Evolutionary conservation across 2,329 filamentous ascomycete species (phyloP).

Genomic region (Mariannaea sp.): DNA sequence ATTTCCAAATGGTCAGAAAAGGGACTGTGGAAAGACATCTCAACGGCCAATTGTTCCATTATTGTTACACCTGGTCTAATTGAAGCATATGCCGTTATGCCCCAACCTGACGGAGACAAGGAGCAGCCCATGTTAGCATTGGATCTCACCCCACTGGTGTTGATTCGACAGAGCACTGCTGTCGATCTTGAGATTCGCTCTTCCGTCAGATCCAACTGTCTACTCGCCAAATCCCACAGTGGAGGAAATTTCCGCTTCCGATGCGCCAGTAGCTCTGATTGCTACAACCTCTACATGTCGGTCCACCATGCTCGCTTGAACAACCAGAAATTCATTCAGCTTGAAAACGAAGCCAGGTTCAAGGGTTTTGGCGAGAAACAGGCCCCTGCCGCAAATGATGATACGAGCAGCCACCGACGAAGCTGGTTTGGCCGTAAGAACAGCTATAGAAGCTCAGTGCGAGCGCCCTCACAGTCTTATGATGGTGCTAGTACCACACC

Average conservation of each 20-base stretch:
- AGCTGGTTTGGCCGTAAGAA: conserved; percentile 68
- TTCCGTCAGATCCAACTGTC: conserved; percentile 73
- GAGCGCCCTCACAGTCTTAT: conserved; percentile 69
- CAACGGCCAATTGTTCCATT: conserved; percentile 57
- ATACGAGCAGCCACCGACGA: conserved; percentile 52
- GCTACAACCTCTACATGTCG: conserved; percentile 78
- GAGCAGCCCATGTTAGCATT: conserved; percentile 66
- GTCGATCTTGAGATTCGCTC: conserved; percentile 95
- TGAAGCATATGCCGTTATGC: conserved; percentile 55
- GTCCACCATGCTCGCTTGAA: conserved; percentile 90
- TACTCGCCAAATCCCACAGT: conserved; percentile 66
- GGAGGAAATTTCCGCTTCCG: conserved; percentile 87
- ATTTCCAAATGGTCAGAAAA: conserved; percentile 68
- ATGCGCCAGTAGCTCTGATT: conserved; percentile 75
- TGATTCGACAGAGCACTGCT: conserved; percentile 86
- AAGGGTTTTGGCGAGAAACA: conserved; percentile 70
- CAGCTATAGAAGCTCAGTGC: conserved; percentile 66
- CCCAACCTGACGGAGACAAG: conserved; percentile 32
- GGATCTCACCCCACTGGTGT: conserved; percentile 88
- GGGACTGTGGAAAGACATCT: conserved; percentile 64
- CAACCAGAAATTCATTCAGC: conserved; percentile 82
- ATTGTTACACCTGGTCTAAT: conserved; percentile 63
- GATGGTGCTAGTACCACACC: conserved; percentile 72
- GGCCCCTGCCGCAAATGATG: conserved; percentile 53
- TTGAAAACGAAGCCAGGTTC: conserved; percentile 70